These are phyloP conservation scores for Arthrinium puccinioides DNA, from an alignment of 2,329 filamentous ascomycete genomes.

Conservation along the genomic window DNA sequence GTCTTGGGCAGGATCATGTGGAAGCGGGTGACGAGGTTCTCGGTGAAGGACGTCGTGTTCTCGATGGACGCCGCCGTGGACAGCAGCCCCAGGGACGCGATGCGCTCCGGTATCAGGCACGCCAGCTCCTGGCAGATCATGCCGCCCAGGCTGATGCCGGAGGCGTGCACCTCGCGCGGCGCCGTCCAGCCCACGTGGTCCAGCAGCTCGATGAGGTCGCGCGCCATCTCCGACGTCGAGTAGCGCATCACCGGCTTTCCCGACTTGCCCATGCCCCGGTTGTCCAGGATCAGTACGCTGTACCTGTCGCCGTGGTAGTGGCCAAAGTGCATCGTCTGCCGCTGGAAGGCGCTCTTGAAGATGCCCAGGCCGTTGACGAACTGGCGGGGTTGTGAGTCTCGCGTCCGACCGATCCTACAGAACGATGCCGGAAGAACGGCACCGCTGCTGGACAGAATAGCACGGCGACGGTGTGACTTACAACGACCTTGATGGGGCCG, in stretches of 20 bases:
- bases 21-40: conserved; percentile 54
- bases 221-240: conserved; percentile 78
- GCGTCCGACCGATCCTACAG: background rate
- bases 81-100: conserved; percentile 51
- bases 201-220: conserved; percentile 62
- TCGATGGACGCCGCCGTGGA: conserved; percentile 55
- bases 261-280: conserved; percentile 75
- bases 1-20: conserved; percentile 62
- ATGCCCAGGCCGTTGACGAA: conserved; percentile 77
- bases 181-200: conserved; percentile 59
- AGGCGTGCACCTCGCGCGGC: conserved; percentile 51
- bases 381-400: conserved; percentile 30
- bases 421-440: background rate
- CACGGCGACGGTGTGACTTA: too few species aligned
- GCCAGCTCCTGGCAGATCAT: conserved; percentile 87
- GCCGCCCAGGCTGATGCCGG: conserved; percentile 79
- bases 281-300: conserved; percentile 72
- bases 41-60: conserved; percentile 53
- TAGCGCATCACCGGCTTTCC: conserved; percentile 73
- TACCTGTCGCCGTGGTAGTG: conserved; percentile 62
- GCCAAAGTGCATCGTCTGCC: conserved; percentile 75
- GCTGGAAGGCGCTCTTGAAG: conserved; percentile 65
- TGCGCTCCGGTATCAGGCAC: conserved; percentile 39
- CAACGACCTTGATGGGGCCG: conserved; percentile 65
- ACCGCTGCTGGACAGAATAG: background rate